Conservation (phyloP, 108 stramenopile species). For the Skeletonema menzelii region DNA sequence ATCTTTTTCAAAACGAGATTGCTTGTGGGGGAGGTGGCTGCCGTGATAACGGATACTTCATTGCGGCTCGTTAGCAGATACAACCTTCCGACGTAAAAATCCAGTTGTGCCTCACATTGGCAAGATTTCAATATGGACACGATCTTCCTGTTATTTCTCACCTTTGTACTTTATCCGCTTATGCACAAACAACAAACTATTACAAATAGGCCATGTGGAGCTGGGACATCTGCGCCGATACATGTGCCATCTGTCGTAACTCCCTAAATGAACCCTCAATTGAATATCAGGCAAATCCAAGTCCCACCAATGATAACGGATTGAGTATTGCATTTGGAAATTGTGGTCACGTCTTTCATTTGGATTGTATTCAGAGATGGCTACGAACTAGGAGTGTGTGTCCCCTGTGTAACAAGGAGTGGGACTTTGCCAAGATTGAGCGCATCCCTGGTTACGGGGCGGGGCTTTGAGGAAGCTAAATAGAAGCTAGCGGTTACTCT, state of each 20-base stretch:
- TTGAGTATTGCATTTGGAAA: constrained; percentile 97
- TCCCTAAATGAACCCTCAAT: constrained; percentile 98
- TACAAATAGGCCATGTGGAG: constrained; percentile 92
- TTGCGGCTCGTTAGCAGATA: too few relatives aligned
- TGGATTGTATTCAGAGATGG: constrained; percentile 99
- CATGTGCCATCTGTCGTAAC: constrained; percentile 99
- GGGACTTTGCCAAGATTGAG: constrained; percentile 99
- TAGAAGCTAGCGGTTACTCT: background rate
- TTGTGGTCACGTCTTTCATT: constrained; percentile 99
- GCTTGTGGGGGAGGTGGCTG: background rate
- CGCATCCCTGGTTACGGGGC: constrained; percentile 90
- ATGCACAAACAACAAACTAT: background rate
- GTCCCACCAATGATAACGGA: constrained; percentile 96
- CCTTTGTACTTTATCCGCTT: background rate
- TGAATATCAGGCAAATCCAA: constrained; percentile 99
- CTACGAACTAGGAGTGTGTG: constrained; percentile 96
- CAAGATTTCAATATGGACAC: background rate
- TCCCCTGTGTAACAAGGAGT: constrained; percentile 99
- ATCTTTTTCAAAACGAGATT: too few relatives aligned
- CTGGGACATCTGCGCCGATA: constrained; percentile 99
- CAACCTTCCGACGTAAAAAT: too few relatives aligned
- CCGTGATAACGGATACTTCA: background rate
- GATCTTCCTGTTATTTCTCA: background rate
- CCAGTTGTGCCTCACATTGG: background rate
- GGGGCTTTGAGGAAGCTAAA: constrained; percentile 27